Evolutionary conservation across 2,329 filamentous ascomycete genomes (phyloP).

Genomic region (Fonsecaea multimorphosa): DNA sequence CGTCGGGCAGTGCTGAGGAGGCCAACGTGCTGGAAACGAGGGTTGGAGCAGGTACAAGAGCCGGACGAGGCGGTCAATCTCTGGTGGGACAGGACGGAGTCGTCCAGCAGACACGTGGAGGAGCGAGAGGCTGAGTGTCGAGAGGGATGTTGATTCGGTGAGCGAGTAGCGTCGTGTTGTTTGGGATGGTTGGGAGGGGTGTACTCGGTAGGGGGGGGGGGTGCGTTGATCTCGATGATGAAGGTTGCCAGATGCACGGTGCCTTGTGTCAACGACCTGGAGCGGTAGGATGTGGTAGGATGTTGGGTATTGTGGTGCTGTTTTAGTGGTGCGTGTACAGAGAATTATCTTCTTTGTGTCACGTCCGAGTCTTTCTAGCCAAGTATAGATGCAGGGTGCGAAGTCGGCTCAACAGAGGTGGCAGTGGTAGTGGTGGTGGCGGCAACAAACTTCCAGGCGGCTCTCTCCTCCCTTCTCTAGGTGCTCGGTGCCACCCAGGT

Average conservation of each 20-base stretch:
- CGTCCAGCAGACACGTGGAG: slow-evolving; percentile 32
- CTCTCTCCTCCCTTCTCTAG: slow-evolving; percentile 2
- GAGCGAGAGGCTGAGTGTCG: slow-evolving; percentile 36
- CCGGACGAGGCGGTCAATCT: slow-evolving; percentile 29
- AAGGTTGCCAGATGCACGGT: background rate
- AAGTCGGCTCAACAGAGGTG: background rate
- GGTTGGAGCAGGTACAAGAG: slow-evolving; percentile 5
- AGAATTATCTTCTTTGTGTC: background rate
- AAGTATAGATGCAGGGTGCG: background rate
- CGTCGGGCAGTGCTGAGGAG: slow-evolving; percentile 24
- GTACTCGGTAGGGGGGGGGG: too few species aligned
- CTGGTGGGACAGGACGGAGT: slow-evolving; percentile 22
- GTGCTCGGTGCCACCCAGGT: too few species aligned
- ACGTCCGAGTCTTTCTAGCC: background rate
- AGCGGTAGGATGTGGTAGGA: background rate
- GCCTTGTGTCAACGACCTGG: background rate
- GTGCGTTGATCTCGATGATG: slow-evolving; percentile 8
- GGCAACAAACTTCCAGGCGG: slow-evolving; percentile 1
- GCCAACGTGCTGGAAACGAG: slow-evolving; percentile 29
- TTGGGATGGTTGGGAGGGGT: slow-evolving; percentile 7
- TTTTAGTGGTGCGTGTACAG: background rate
- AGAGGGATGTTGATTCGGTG: slow-evolving; percentile 30
- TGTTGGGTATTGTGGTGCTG: background rate
- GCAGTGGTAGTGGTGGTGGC: background rate
- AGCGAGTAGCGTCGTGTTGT: slow-evolving; percentile 19